These are phyloP conservation scores for Vaccinium darrowii DNA, from an alignment of 148 eudicot species.

Conservation along the genomic window DNA sequence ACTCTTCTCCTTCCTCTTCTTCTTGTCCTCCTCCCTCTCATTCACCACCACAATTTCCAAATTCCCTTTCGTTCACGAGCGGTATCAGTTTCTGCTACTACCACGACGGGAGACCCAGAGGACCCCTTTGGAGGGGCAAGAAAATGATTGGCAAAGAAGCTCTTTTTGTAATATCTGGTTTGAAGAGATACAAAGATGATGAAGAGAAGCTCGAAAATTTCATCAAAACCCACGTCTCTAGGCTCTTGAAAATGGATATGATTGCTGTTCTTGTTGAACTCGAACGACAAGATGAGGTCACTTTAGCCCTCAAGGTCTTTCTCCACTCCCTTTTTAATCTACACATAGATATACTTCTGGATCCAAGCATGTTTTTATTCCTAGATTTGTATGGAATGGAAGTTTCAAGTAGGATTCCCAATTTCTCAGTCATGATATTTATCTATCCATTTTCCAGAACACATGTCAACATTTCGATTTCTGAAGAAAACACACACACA, in stretches of 20 bases:
- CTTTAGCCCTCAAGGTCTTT: conserved; percentile 77
- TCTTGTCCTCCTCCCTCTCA: not conserved
- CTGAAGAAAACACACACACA: too few relatives aligned
- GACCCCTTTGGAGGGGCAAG: conserved; percentile 87
- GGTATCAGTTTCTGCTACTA: conserved; percentile 19
- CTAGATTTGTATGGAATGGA: not conserved
- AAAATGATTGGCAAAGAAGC: conserved; percentile 92
- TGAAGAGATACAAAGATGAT: conserved; percentile 73
- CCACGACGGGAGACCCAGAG: conserved; percentile 94
- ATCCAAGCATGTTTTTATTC: not conserved
- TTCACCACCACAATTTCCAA: not conserved
- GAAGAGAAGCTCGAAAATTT: conserved; percentile 61
- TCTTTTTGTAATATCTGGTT: conserved; percentile 58
- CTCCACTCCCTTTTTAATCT: not conserved
- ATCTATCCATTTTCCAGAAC: not conserved
- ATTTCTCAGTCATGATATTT: not conserved
- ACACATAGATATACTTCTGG: not conserved
- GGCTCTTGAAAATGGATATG: conserved; percentile 83
- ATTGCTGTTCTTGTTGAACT: conserved; percentile 81
- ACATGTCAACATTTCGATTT: not conserved
- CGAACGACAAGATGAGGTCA: conserved; percentile 71
- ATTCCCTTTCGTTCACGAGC: not conserved
- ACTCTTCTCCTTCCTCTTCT: not conserved
- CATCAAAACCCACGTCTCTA: conserved; percentile 55
- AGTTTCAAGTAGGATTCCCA: not conserved